Evolutionary conservation across 306 rosid species (phyloP).

Genomic region (Rosa rugosa): DNA sequence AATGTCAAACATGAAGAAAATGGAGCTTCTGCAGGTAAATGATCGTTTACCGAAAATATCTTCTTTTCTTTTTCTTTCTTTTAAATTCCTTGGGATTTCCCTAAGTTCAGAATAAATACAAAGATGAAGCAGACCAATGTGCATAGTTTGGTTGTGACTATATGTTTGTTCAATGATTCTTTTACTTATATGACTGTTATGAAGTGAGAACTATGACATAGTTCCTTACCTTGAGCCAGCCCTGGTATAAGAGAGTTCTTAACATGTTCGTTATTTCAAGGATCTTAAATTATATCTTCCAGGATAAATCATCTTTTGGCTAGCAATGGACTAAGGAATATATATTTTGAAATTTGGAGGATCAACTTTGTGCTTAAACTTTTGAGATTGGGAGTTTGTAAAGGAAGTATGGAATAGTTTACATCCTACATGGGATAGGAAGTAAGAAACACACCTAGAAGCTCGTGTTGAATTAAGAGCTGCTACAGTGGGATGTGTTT

Average conservation of each 20-base stretch:
- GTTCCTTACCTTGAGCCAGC: not conserved
- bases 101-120: not conserved
- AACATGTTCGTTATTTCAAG: not conserved
- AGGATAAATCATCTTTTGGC: not conserved
- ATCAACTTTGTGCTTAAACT: not conserved
- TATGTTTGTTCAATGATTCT: not conserved
- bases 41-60: not conserved
- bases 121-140: not conserved
- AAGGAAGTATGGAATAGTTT: not conserved
- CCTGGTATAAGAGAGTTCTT: not conserved
- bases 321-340: not conserved
- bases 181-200: not conserved
- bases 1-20: slow-evolving; percentile 37
- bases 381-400: not conserved
- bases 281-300: not conserved
- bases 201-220: not conserved
- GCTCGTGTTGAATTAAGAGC: not conserved
- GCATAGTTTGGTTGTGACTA: not conserved
- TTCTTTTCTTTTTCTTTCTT: slow-evolving; percentile 9
- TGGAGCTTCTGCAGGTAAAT: slow-evolving; percentile 39
- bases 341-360: not conserved
- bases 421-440: not conserved
- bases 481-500: not conserved
- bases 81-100: not conserved
- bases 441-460: not conserved